A percentile compares a stretch with the other conserved stretches of the same genome.
Evolutionary conservation across 306 rosid species (phyloP).

Genomic region (Morella rubra): DNA sequence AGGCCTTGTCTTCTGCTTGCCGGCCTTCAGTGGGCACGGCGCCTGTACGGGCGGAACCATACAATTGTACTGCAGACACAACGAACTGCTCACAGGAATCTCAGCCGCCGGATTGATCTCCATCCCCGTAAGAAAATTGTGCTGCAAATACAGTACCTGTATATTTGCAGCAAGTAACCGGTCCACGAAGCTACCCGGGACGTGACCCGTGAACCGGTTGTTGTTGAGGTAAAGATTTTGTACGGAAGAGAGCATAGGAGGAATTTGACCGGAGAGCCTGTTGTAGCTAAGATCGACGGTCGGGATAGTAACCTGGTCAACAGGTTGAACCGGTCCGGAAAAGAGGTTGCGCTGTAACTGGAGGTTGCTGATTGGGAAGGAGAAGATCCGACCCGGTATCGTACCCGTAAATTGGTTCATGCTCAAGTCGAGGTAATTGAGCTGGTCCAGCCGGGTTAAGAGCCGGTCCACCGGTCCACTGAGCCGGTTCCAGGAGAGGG

Average conservation of each 20-base stretch:
- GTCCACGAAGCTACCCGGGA: constrained; percentile 70
- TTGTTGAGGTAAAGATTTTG: constrained; percentile 83
- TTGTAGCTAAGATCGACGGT: constrained; percentile 92
- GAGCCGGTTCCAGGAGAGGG: constrained; percentile 76
- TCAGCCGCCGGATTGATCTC: constrained; percentile 92
- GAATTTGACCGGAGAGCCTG: constrained; percentile 63
- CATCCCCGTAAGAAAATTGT: constrained; percentile 86
- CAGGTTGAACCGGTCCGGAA: constrained; percentile 61
- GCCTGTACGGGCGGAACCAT: constrained; percentile 93
- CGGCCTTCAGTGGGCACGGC: constrained; percentile 82
- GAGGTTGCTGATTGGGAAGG: constrained; percentile 64
- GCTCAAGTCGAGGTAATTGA: constrained; percentile 83
- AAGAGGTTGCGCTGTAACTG: constrained; percentile 77
- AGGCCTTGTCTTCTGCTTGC: constrained; percentile 73
- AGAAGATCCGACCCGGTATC: constrained; percentile 69
- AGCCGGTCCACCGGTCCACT: constrained; percentile 64
- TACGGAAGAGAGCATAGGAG: constrained; percentile 69
- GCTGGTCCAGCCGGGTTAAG: constrained; percentile 53
- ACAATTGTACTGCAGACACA: constrained; percentile 94
- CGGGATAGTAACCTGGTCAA: constrained; percentile 55
- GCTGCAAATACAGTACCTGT: constrained; percentile 83
- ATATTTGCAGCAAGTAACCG: constrained; percentile 66
- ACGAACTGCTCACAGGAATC: constrained; percentile 79
- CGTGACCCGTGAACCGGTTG: constrained; percentile 83
- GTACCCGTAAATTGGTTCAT: constrained; percentile 71